Conservation (phyloP, 441 rosid species). For the Rhodomyrtus psidioides region DNA sequence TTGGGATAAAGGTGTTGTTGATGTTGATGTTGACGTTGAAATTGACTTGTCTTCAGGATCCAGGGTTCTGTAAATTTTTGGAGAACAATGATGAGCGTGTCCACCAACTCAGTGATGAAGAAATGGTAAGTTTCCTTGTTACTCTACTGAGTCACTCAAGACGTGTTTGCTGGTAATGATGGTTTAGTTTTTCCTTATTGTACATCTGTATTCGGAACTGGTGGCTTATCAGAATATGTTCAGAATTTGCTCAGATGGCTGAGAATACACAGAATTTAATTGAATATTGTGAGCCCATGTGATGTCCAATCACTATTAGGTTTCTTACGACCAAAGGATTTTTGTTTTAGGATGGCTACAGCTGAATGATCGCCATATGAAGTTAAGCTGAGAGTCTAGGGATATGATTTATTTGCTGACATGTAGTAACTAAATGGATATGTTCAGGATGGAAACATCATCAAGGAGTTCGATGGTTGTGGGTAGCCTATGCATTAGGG, state of each 20-base stretch:
- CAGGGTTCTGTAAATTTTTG: conserved; percentile 43
- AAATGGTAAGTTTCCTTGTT: conserved; percentile 34
- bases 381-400: background rate
- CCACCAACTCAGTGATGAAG: conserved; percentile 28
- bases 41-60: conserved; percentile 36
- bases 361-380: background rate
- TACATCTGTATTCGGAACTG: background rate
- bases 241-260: background rate
- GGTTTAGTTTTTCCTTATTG: background rate
- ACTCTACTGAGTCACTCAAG: background rate
- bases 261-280: background rate
- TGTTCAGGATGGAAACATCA: background rate
- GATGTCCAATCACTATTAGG: background rate
- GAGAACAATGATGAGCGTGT: conserved; percentile 33
- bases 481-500: background rate
- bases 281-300: background rate
- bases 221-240: background rate
- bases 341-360: background rate
- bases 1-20: too few species aligned
- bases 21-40: too few species aligned
- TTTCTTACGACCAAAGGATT: background rate
- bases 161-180: background rate
- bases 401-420: background rate
- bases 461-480: background rate
- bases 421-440: background rate